Base-by-base conservation (phyloP, 768 basidiomycete species). In the Phaeolepiota aurea region DNA sequence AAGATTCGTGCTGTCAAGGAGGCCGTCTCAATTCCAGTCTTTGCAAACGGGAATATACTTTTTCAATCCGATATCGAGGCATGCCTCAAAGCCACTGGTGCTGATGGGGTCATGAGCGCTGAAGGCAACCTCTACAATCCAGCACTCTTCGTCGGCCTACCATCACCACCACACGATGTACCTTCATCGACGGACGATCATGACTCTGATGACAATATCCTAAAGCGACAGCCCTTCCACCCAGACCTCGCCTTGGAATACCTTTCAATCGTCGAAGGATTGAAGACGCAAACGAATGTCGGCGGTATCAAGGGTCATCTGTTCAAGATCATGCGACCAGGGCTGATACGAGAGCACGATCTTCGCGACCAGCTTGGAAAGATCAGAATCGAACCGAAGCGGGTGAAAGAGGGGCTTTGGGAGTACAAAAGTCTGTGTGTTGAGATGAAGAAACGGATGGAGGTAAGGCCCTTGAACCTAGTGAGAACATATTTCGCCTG, bases 31-130 rank as follows among this genome's bases (percentile, higher is more conserved):
- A 76, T 99, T 0, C 94, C 93, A 2, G 92, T 99, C 3, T 88
- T 99, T 56, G 93, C 94, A 0, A 99, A 99, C 58, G 96, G 96
- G 20, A 98, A 97, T 58, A 77, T 97, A 44, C 78, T 97, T 10
- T 89, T 82, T 57, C 74, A 83, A 32, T 71, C 77, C n/a, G 93
- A 98, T 59, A 76, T 97, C 35, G 69, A 72, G 38, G 64, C 68
- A 9, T 97, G 92, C 58, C 63, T 99, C 21, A 72, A 74, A 16
- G 75, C 76, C 37, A 99, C 96, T 0, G 89, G 91, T 11, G 84
- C 79, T 4, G 91, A 96, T 52, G 94, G 79, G 0, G 81, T 98
- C 43, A 96, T 97, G 92, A 82, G 79, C 32, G 96, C 93, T 1
- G 96, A 96, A 63, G 93, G 89, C 0, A 82, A 93, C 47, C 67